phyloP scores from a whole-genome alignment of 192 early-diverging fungal genomes.

The Mortierella claussenii region DNA sequence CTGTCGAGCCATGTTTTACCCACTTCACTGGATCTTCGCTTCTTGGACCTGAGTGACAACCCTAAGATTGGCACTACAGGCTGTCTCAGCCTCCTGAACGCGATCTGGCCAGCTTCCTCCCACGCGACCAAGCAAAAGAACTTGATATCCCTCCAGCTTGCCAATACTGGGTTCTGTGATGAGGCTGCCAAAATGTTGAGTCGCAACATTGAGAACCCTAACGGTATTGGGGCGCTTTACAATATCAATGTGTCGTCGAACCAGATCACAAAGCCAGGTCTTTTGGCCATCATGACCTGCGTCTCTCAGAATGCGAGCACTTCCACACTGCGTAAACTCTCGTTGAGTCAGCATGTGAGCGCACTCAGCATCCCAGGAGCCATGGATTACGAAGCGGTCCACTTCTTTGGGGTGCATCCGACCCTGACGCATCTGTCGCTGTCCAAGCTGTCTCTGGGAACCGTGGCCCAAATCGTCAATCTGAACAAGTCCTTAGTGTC shows the following conservation, averaged over 20 bases:
- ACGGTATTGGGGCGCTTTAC: constrained; percentile 16
- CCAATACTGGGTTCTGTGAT: constrained; percentile 45
- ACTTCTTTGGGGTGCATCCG: constrained; percentile 20
- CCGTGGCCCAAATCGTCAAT: constrained; percentile 22
- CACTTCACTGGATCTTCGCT: constrained; percentile 23
- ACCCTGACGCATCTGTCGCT: constrained; percentile 26
- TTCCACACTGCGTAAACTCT: constrained; percentile 18
- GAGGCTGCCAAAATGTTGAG: constrained; percentile 20
- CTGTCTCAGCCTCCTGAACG: constrained; percentile 21
- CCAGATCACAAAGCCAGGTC: constrained; percentile 35
- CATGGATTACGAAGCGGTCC: constrained; percentile 27
- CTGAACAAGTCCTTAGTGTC: constrained; percentile 29
- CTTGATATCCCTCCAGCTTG: constrained; percentile 16
- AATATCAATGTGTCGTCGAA: constrained; percentile 28
- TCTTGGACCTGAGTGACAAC: constrained; percentile 37
- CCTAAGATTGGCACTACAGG: constrained; percentile 32
- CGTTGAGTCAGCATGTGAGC: constrained; percentile 14
- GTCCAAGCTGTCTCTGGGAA: constrained; percentile 22
- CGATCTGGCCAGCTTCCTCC: constrained; percentile 36
- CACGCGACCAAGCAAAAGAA: constrained; percentile 18
- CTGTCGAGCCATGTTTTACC: constrained; percentile 22
- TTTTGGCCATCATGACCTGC: constrained; percentile 21
- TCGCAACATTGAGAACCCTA: constrained; percentile 13
- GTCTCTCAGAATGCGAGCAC: not conserved
- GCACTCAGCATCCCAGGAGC: constrained; percentile 10